Base-by-base conservation (phyloP, 441 rosid genomes). In the Gossypium trilobum region DNA sequence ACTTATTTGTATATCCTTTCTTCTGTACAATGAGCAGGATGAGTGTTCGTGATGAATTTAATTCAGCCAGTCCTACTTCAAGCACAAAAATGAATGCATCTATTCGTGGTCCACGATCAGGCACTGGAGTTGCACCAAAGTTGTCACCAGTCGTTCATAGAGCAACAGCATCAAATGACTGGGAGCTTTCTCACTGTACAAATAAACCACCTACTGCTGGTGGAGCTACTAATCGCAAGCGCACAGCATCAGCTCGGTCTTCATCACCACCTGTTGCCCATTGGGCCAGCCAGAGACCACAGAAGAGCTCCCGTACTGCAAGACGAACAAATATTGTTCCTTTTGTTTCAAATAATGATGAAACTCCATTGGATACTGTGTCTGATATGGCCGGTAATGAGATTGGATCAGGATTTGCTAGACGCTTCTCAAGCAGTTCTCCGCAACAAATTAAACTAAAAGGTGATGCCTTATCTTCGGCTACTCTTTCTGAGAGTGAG, bases 281-380 rank as follows among this genome's bases (percentile, higher is more conserved):
- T 69, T 95, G 97, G 98, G 87, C 97, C 19, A 79, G 95, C 78
- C 98, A 94, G 78, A 87, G 98, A 82, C 96, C 92, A 72, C 98
- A 86, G 76, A 95, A 95, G 85, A 91, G 81, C 73, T 89, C 95
- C 29, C 94, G 97, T 64, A 78, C 91, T 63, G 98, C 97, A 73
- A 90, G 99, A 85, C 91, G 99, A 80, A 87, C 95, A 50, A 93
- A 90, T 81, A 83, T 89, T 72, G 77, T 85, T 77, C 98, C 98
- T 33, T 78, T 87, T 70, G 83, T 85, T 87, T 78, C 93, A 11
- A 90, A 85, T 80, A 88, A 85, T 77, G 97, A 91, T 50, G 97
- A 91, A 67, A 79, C 75, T 79, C 85, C 89, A 71, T 70, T 88
- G 77, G 99, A 91, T 82, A 81, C 87, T 75, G 73, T 81, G 50